Evolutionary conservation across 108 stramenopile species (phyloP), one percentile per base, ranked within the genome.

Genomic region (Conticribra weissflogii): DNA sequence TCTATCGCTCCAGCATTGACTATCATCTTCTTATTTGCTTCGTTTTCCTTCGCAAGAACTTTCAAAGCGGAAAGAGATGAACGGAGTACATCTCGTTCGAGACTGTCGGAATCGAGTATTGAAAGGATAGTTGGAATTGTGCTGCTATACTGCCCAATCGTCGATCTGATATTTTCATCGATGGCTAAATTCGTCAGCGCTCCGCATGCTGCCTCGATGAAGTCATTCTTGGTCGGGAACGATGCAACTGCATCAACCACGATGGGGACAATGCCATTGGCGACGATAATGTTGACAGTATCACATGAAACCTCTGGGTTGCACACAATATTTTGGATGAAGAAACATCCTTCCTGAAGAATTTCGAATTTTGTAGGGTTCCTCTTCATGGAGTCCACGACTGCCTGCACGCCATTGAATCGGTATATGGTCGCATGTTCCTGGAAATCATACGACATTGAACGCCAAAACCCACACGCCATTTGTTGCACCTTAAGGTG

Each of bases 391-490:
- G 67, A 52, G 15, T 66, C 51, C 44, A 63, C 54, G 18, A 79
- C 59, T 54, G 57, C 72, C 47, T 60, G 59, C 5, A 74, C 51
- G 0, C 78, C 78, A 16, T 79, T 68, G 0, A 67, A 66, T 34
- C 53, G 21, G 17, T 73, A 8, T 17, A 74, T 74, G n/a, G 27
- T 34, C 27, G 27, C 19, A 33, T 78, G 76, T 23, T 63, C 63
- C n/a, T 34, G 8, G 63, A 74, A 74, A 41, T 79, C 78, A 47
- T 74, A 74, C 0, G 78, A 79, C 30, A 74, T 14, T 27, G 78
- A 66, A 14, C 78, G 72, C 23, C 73, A 67, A 46, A 79, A 62
- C 3, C 58, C 72, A 18, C 66, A 74, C 22, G 54, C 59, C 32
- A 66, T 47, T 28, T 74, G 66, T 8, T 79, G 72, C 21, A 79